A percentile compares a stretch with the other conserved stretches of the same genome.
Conservation (phyloP, 23 red algal genomes). For the Agarophyton chilense region DNA sequence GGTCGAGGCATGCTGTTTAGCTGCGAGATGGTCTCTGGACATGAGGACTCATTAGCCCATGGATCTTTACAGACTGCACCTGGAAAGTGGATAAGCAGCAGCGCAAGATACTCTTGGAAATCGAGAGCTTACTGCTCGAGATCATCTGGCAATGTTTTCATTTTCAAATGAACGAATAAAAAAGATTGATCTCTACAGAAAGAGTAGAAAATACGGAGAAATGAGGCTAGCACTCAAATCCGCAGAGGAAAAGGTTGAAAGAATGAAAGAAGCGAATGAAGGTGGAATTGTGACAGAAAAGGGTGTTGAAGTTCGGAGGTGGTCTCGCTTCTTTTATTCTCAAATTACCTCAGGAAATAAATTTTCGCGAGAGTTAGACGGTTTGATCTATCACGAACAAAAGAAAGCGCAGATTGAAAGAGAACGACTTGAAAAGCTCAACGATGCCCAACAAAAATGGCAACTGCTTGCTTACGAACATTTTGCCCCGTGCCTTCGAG, state of each 20-base stretch:
- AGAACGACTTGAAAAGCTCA: slow-evolving; percentile 45
- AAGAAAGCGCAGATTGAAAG: slow-evolving; percentile 45
- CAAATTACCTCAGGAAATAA: slow-evolving; percentile 37
- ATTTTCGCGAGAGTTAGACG: slow-evolving; percentile 34
- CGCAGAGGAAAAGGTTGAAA: slow-evolving; percentile 23
- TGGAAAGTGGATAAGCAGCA: slow-evolving; percentile 39
- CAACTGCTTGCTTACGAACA: slow-evolving; percentile 52
- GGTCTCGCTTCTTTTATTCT: slow-evolving; percentile 25
- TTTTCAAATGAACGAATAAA: slow-evolving; percentile 64
- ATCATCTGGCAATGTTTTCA: slow-evolving; percentile 54
- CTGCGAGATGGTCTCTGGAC: slow-evolving; percentile 62
- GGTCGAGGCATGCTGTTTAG: slow-evolving; percentile 64
- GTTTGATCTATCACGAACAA: slow-evolving; percentile 22
- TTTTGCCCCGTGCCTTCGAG: slow-evolving; percentile 68
- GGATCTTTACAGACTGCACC: slow-evolving; percentile 44
- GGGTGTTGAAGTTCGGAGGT: neutral
- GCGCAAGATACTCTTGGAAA: slow-evolving; percentile 1
- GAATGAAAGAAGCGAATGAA: slow-evolving; percentile 29
- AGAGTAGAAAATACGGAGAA: slow-evolving; percentile 44
- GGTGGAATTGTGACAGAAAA: slow-evolving; percentile 12
- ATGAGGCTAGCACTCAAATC: slow-evolving; percentile 10
- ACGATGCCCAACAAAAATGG: slow-evolving; percentile 42
- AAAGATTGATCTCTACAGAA: slow-evolving; percentile 44
- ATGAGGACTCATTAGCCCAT: slow-evolving; percentile 69
- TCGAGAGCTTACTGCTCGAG: slow-evolving; percentile 10